Conservation (phyloP, 148 eudicot species). For the Camellia granthamiana region DNA sequence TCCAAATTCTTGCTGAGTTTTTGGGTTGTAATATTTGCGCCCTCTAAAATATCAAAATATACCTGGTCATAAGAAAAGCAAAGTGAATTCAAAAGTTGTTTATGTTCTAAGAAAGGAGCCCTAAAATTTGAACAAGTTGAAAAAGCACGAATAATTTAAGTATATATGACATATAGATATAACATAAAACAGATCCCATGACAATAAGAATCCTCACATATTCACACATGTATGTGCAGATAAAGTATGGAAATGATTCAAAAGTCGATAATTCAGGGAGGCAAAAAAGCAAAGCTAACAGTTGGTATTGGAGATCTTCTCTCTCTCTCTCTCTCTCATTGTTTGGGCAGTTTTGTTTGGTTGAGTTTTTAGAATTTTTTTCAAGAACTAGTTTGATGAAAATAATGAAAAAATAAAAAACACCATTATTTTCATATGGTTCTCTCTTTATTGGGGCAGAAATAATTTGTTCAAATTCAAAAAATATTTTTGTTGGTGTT, state of each 20-base stretch:
- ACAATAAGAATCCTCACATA: background rate
- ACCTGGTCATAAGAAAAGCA: conserved; percentile 38
- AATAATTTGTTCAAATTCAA: too few species aligned
- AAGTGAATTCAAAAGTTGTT: background rate
- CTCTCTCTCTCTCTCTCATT: too few species aligned
- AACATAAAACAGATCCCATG: background rate
- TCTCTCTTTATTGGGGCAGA: too few species aligned
- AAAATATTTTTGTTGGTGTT: too few species aligned
- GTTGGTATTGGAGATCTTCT: too few species aligned
- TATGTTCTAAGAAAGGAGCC: background rate
- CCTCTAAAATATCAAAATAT: conserved; percentile 52
- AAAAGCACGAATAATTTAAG: background rate
- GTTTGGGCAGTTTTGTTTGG: too few species aligned
- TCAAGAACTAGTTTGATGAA: too few species aligned
- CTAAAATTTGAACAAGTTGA: background rate
- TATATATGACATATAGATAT: background rate
- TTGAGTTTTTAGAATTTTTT: too few species aligned
- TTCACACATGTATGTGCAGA: background rate
- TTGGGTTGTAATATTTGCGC: conserved; percentile 41
- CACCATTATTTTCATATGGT: too few species aligned
- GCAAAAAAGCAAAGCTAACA: too few species aligned
- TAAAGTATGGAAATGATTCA: background rate
- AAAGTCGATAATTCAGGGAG: too few species aligned
- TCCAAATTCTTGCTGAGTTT: conserved; percentile 56
- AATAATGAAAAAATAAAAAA: too few species aligned